Evolutionary conservation across 2,329 filamentous ascomycete species (phyloP).

Genomic region (Neocatenulostroma microsporum): DNA sequence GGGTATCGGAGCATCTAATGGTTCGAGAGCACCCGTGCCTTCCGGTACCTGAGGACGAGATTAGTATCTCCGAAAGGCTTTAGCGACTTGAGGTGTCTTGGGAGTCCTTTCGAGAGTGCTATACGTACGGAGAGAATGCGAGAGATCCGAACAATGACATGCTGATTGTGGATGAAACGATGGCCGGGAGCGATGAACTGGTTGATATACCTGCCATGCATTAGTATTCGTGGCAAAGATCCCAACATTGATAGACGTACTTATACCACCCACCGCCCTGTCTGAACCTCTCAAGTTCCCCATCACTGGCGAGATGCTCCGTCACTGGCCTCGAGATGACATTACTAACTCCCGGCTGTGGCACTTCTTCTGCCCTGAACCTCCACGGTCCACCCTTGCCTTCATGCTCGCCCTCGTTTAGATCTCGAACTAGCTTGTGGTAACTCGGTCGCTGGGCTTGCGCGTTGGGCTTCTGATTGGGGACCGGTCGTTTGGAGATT

Average conservation of each 20-base stretch:
- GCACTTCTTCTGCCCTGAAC: conserved; percentile 26
- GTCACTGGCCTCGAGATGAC: conserved; percentile 48
- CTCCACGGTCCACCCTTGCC: conserved; percentile 16
- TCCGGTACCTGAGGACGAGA: too few species aligned
- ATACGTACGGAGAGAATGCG: conserved; percentile 47
- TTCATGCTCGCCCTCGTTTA: conserved; percentile 9
- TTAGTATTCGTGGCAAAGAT: background rate
- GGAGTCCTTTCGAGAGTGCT: too few species aligned
- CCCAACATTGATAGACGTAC: conserved; percentile 33
- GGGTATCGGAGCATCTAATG: conserved; percentile 31
- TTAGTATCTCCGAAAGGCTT: too few species aligned
- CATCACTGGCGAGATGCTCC: conserved; percentile 41
- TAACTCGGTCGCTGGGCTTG: conserved; percentile 14
- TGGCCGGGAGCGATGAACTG: conserved; percentile 52
- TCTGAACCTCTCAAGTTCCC: conserved; percentile 31
- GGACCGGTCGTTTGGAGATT: conserved; percentile 11
- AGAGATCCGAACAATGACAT: conserved; percentile 50
- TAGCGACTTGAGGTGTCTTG: too few species aligned
- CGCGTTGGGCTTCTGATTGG: conserved; percentile 8
- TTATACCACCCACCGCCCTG: conserved; percentile 15
- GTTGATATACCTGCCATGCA: conserved; percentile 24
- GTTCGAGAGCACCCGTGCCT: conserved; percentile 14
- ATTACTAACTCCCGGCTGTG: conserved; percentile 45
- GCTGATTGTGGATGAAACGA: conserved; percentile 50
- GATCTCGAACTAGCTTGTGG: conserved; percentile 18